phyloP scores from a whole-genome alignment of 208 protist genomes.

The Leishmania aethiopica region DNA sequence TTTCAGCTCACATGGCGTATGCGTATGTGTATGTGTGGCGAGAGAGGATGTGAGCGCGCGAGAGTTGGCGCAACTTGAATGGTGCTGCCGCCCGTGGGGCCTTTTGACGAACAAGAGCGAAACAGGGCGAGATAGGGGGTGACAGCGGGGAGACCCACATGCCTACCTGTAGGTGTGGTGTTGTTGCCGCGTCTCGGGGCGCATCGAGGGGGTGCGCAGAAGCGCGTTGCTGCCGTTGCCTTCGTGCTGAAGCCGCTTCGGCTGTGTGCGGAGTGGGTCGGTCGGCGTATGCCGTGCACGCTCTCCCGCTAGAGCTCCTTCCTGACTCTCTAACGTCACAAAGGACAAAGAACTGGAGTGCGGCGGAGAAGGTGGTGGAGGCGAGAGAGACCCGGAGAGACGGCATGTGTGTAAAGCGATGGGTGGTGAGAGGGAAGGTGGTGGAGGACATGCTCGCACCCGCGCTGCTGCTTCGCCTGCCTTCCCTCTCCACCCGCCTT shows the following conservation, averaged over 20 bases:
- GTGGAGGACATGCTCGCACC: background rate
- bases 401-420: background rate
- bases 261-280: background rate
- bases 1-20: background rate
- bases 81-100: background rate
- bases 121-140: background rate
- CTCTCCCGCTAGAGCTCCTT: background rate
- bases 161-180: background rate
- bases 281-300: background rate
- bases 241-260: background rate
- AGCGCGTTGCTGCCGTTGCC: background rate
- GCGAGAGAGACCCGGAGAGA: background rate
- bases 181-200: background rate
- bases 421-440: background rate
- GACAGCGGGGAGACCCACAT: background rate
- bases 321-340: constrained; percentile 1
- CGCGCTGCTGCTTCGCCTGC: background rate
- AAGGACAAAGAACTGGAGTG: constrained; percentile 52
- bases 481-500: background rate
- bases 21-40: background rate
- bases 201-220: background rate
- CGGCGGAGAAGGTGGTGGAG: background rate
- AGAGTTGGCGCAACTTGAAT: background rate
- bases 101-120: background rate
- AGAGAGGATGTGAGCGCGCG: background rate